phyloP scores from a whole-genome alignment of 768 basidiomycete genomes.

The Pisolithus orientalis region DNA sequence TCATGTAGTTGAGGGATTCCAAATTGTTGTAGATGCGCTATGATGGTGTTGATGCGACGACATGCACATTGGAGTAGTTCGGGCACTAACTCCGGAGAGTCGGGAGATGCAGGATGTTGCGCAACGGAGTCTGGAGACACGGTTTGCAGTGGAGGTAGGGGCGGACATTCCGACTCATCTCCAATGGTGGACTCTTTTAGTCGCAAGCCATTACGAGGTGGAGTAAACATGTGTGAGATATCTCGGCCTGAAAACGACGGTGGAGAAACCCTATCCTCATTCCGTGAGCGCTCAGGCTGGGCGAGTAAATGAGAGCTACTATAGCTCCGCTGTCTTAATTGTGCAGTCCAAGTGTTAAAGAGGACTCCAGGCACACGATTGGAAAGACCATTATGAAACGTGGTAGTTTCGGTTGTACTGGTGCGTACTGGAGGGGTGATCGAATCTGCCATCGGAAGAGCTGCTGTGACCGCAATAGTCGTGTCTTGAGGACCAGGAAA shows the following conservation, averaged over 20 bases:
- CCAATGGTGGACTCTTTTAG: constrained; percentile 3
- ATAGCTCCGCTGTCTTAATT: constrained; percentile 16
- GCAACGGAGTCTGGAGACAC: constrained; percentile 15
- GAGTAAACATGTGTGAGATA: background rate
- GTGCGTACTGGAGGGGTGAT: constrained; percentile 7
- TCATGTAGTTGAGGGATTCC: constrained; percentile 40
- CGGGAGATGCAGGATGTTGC: constrained; percentile 45
- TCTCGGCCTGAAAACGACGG: background rate
- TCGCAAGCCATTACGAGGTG: constrained; percentile 5
- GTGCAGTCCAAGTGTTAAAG: constrained; percentile 6
- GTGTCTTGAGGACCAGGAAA: background rate
- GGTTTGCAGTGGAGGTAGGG: background rate
- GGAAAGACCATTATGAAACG: constrained; percentile 2
- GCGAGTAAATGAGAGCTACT: constrained; percentile 1
- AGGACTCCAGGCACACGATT: constrained; percentile 7
- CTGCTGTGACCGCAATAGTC: constrained; percentile 2
- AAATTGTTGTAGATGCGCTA: constrained; percentile 50
- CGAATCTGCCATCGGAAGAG: constrained; percentile 1
- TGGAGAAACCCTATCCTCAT: background rate
- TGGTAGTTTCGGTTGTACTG: constrained; percentile 18
- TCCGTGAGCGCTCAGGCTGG: background rate
- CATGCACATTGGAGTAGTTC: constrained; percentile 55
- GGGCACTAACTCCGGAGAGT: constrained; percentile 49
- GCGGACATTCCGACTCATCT: constrained; percentile 1
- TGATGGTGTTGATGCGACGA: constrained; percentile 52